Conservation (phyloP, 2,329 filamentous ascomycete genomes). For the Graphiopsis chlorocephala region DNA sequence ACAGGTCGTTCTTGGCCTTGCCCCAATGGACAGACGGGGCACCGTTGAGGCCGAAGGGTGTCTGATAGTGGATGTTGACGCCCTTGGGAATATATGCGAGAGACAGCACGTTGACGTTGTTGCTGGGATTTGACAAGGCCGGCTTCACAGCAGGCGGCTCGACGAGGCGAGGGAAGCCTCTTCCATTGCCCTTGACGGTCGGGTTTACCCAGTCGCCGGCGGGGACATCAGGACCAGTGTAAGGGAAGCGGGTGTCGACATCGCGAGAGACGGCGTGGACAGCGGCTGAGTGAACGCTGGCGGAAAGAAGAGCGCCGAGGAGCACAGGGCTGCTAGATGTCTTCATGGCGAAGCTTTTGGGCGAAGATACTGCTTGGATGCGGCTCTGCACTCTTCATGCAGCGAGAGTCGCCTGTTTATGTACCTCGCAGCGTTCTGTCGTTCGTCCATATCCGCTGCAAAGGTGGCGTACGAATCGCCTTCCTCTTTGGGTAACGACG, state of each 20-base stretch:
- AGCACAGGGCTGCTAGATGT: neutral
- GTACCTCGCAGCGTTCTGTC: neutral
- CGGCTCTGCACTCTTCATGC: neutral
- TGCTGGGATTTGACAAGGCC: constrained; percentile 42
- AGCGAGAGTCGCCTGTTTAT: neutral
- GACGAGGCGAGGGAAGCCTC: constrained; percentile 50
- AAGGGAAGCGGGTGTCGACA: constrained; percentile 47
- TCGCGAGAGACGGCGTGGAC: constrained; percentile 17
- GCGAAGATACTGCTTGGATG: neutral
- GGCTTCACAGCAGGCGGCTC: constrained; percentile 52
- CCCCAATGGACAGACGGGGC: constrained; percentile 48
- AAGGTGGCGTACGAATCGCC: neutral
- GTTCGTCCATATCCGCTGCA: neutral
- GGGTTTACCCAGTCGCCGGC: constrained; percentile 53
- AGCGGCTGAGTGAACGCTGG: neutral
- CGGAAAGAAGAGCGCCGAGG: neutral
- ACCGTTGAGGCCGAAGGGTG: constrained; percentile 51
- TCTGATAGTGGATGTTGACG: constrained; percentile 55
- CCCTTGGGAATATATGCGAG: constrained; percentile 49
- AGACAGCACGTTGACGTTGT: constrained; percentile 55
- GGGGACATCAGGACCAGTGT: constrained; percentile 49
- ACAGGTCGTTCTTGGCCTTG: constrained; percentile 30
- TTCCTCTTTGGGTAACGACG: neutral
- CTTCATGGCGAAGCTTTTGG: neutral
- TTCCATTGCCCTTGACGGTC: constrained; percentile 52